A percentile compares a stretch with the other conserved stretches of the same genome.
Conservation (phyloP, 2,329 filamentous ascomycete species). For the Aspergillus terreus region DNA sequence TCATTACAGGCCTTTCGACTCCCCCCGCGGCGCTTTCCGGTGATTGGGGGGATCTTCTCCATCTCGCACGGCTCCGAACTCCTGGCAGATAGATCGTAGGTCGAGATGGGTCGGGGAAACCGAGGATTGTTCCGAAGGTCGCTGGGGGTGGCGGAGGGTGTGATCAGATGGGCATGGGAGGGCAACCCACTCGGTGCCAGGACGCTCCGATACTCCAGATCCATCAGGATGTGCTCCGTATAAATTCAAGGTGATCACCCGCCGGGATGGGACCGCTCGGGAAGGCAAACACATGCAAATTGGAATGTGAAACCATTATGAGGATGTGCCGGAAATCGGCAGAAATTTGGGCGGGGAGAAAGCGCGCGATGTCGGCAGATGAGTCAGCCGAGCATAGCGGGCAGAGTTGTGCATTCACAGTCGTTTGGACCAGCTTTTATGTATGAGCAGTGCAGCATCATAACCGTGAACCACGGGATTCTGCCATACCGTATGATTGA, state of each 20-base stretch:
- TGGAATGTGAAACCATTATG: slow-evolving; percentile 15
- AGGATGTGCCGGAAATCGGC: slow-evolving; percentile 38
- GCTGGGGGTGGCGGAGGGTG: slow-evolving; percentile 24
- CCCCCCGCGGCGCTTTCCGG: slow-evolving; percentile 43
- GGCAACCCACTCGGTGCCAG: slow-evolving; percentile 32
- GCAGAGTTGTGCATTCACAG: not conserved
- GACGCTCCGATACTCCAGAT: slow-evolving; percentile 32
- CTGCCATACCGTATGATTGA: too few species aligned
- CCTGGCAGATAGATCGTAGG: slow-evolving; percentile 27
- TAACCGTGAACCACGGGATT: not conserved
- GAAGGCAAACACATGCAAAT: slow-evolving; percentile 20
- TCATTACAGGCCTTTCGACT: slow-evolving; percentile 60
- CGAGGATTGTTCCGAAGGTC: slow-evolving; percentile 34
- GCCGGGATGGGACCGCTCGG: slow-evolving; percentile 25
- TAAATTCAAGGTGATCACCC: slow-evolving; percentile 13
- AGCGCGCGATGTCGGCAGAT: slow-evolving; percentile 22
- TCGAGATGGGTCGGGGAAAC: slow-evolving; percentile 28
- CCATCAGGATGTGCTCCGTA: slow-evolving; percentile 27
- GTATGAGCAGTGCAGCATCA: too few species aligned
- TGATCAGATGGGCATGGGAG: slow-evolving; percentile 23
- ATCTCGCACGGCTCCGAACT: slow-evolving; percentile 34
- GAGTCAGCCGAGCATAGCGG: not conserved
- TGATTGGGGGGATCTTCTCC: slow-evolving; percentile 42
- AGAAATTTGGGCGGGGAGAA: slow-evolving; percentile 23
- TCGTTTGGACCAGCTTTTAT: too few species aligned